Evolutionary conservation across 371 early-diverging fungal genomes (phyloP).

Genomic region (Rhizopus microsporus): DNA sequence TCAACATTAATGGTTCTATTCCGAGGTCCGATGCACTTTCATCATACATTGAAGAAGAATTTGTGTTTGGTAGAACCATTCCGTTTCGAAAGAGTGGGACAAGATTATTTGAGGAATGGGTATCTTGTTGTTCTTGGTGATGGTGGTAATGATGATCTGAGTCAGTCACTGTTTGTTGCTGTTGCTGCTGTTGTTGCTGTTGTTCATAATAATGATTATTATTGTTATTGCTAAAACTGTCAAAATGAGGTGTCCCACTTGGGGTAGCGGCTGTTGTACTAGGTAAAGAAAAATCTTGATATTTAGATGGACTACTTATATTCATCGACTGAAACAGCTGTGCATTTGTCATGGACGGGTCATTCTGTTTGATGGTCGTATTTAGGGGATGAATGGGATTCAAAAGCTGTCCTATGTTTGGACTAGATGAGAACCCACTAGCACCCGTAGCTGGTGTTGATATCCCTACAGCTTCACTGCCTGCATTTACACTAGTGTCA

Average conservation of each 20-base stretch:
- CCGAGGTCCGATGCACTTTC: conserved; percentile 27
- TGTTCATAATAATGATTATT: conserved; percentile 14
- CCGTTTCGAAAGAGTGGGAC: conserved; percentile 27
- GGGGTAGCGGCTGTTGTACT: neutral
- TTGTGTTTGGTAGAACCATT: conserved; percentile 20
- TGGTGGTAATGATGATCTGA: neutral
- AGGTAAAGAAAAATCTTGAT: conserved; percentile 13
- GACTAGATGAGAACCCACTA: conserved; percentile 28
- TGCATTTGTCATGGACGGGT: conserved; percentile 3
- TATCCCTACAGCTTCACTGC: conserved; percentile 6
- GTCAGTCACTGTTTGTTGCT: neutral
- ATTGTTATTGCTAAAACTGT: neutral
- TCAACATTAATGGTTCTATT: conserved; percentile 34
- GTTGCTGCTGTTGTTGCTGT: neutral
- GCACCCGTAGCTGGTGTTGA: conserved; percentile 10
- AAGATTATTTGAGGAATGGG: conserved; percentile 19
- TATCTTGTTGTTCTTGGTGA: conserved; percentile 15
- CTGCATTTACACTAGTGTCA: conserved; percentile 3
- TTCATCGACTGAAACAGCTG: conserved; percentile 24
- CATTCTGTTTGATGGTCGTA: conserved; percentile 7
- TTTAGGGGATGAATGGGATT: conserved; percentile 43
- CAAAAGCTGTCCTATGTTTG: conserved; percentile 41
- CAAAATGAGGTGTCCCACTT: conserved; percentile 6
- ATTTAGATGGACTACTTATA: conserved; percentile 12
- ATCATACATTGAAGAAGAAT: conserved; percentile 29